Conservation (phyloP, 2,329 filamentous ascomycete genomes). For the Fusarium palustre region DNA sequence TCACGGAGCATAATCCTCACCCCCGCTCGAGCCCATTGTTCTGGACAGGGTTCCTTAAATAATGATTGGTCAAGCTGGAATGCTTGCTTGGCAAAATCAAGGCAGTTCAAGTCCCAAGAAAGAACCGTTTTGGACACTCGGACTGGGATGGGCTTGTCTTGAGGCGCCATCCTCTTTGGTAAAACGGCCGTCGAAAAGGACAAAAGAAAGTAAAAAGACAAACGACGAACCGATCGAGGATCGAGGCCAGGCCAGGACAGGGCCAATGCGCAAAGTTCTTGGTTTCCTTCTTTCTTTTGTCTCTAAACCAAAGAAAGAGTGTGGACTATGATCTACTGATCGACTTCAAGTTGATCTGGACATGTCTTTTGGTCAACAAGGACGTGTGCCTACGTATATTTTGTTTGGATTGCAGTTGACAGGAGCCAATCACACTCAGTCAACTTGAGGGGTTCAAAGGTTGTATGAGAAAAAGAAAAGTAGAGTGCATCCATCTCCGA, state of each 20-base stretch:
- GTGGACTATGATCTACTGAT: not conserved
- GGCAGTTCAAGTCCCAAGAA: constrained; percentile 5
- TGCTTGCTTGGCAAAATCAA: constrained; percentile 28
- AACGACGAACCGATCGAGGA: not conserved
- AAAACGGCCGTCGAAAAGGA: constrained; percentile 14
- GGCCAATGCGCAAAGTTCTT: constrained; percentile 5
- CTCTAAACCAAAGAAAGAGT: constrained; percentile 5
- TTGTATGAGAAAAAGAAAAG: constrained; percentile 7
- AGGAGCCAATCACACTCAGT: constrained; percentile 40
- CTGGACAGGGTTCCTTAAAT: constrained; percentile 21
- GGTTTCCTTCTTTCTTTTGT: constrained; percentile 5
- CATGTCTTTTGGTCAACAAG: constrained; percentile 24
- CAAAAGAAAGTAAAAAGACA: not conserved
- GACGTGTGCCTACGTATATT: constrained; percentile 27
- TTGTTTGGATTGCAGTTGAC: constrained; percentile 42
- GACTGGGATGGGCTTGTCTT: not conserved
- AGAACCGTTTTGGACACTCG: constrained; percentile 16
- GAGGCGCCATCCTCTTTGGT: constrained; percentile 14
- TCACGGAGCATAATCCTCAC: constrained; percentile 11
- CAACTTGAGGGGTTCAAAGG: constrained; percentile 19
- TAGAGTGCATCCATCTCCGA: constrained; percentile 10
- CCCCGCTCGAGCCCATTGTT: constrained; percentile 22
- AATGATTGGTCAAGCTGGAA: constrained; percentile 31
- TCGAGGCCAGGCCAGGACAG: not conserved
- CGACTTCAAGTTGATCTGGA: constrained; percentile 8